Evolutionary conservation across 176 grass and related monocot genomes (phyloP).

Genomic region (Eleusine coracana): DNA sequence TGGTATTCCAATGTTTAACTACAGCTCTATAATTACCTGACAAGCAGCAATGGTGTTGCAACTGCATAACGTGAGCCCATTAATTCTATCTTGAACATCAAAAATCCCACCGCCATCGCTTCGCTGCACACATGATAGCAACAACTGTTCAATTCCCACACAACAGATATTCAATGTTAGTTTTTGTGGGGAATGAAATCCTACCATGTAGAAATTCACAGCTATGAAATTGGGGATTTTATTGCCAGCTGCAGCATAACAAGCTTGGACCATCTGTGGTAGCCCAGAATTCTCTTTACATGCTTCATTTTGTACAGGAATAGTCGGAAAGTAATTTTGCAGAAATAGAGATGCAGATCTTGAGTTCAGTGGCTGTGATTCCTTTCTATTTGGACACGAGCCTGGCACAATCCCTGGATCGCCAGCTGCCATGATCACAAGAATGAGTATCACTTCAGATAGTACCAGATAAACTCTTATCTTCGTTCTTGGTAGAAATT

Average conservation of each 20-base stretch:
- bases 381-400: constrained; percentile 90
- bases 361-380: constrained; percentile 85
- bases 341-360: constrained; percentile 83
- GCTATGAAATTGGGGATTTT: constrained; percentile 89
- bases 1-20: neutral
- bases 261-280: constrained; percentile 84
- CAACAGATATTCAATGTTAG: neutral
- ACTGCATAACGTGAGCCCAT: constrained; percentile 79
- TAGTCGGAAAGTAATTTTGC: constrained; percentile 91
- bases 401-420: constrained; percentile 83
- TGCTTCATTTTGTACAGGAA: constrained; percentile 82
- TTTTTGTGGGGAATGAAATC: neutral
- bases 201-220: constrained; percentile 98
- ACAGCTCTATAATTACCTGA: constrained; percentile 52
- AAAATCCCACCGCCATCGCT: constrained; percentile 87
- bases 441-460: constrained; percentile 11
- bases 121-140: constrained; percentile 60
- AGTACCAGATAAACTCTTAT: neutral
- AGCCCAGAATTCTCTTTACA: constrained; percentile 94
- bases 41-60: constrained; percentile 75
- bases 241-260: constrained; percentile 88
- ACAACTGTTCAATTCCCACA: constrained; percentile 13
- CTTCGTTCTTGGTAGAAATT: constrained; percentile 4
- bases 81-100: constrained; percentile 90
- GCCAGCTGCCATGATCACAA: constrained; percentile 68